phyloP scores from a whole-genome alignment of 106 monocot genomes.

The Triglochin maritima region DNA sequence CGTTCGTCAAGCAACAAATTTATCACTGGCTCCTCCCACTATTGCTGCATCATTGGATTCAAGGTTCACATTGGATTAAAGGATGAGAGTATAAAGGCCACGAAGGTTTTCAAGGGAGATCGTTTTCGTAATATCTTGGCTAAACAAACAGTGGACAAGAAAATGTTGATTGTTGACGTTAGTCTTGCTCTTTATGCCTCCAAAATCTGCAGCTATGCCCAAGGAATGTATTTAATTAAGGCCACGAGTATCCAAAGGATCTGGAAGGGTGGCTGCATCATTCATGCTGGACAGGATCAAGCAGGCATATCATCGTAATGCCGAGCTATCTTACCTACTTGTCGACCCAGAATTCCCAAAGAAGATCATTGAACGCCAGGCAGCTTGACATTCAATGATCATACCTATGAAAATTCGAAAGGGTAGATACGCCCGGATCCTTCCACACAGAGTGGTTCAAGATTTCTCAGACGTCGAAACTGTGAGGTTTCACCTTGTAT shows the following conservation, averaged over 20 bases:
- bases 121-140: not conserved
- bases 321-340: not conserved
- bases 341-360: too few relatives aligned
- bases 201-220: constrained; percentile 16
- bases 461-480: too few relatives aligned
- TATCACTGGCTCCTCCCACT: constrained; percentile 14
- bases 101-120: constrained; percentile 2
- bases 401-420: too few relatives aligned
- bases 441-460: too few relatives aligned
- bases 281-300: constrained; percentile 14
- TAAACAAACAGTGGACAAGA: not conserved
- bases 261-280: constrained; percentile 22
- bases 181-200: constrained; percentile 11
- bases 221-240: constrained; percentile 12
- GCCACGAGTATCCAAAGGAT: constrained; percentile 9
- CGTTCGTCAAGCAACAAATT: constrained; percentile 14
- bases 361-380: too few relatives aligned
- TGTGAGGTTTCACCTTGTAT: too few relatives aligned
- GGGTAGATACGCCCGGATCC: too few relatives aligned
- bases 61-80: constrained; percentile 17
- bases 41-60: constrained; percentile 19
- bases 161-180: constrained; percentile 8
- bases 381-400: too few relatives aligned
- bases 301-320: constrained; percentile 7
- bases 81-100: constrained; percentile 13